Base-by-base conservation (phyloP, 768 basidiomycete species). In the Terana coerulea region DNA sequence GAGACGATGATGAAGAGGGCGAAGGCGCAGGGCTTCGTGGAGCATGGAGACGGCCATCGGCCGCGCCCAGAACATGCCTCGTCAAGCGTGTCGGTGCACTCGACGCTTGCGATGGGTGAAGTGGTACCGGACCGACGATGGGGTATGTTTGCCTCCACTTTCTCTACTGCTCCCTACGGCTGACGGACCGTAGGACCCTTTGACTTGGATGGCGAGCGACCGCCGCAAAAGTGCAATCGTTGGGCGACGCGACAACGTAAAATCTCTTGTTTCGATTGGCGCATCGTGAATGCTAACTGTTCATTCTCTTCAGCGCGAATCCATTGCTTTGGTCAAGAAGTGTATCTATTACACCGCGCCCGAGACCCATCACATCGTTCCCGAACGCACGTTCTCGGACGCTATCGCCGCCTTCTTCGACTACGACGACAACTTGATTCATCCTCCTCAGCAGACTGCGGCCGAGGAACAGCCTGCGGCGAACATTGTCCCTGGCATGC, bases 151-250 rank as follows among this genome's bases (percentile, higher is more conserved):
- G 15, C 14, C 19, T n/a, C n/a, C n/a, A n/a, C 39, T 15, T 71
- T 74, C 29, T 64, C 74, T 26, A 64, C 78, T 24, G 77, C 22
- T 15, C 19, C 14, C 73, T 77, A n/a, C n/a, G n/a, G n/a, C n/a
- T n/a, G n/a, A n/a, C n/a, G n/a, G n/a, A n/a, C n/a, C n/a, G n/a
- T n/a, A n/a, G 80, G 80, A 0, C 81, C 80, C 1, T 62, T 83
- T 29, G 81, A 83, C 60, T 63, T 90, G 24, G 77, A 77, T 12
- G 78, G 78, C 5, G 90, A 93, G 68, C 68, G 64, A 3, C 88
- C 88, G 0, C 87, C 89, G 8, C 78, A 85, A 84, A 2, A 81
- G 76, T 34, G 84, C 86, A 2, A 87, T 91, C 48, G 86, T 83
- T 7, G 81, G 76, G 11, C 71, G 88, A 36, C 69, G 78, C 36